A percentile compares a stretch with the other conserved stretches of the same genome.
These are phyloP conservation scores for Xanthoconium purpureum DNA, from an alignment of 768 basidiomycete genomes.

Conservation along the genomic window DNA sequence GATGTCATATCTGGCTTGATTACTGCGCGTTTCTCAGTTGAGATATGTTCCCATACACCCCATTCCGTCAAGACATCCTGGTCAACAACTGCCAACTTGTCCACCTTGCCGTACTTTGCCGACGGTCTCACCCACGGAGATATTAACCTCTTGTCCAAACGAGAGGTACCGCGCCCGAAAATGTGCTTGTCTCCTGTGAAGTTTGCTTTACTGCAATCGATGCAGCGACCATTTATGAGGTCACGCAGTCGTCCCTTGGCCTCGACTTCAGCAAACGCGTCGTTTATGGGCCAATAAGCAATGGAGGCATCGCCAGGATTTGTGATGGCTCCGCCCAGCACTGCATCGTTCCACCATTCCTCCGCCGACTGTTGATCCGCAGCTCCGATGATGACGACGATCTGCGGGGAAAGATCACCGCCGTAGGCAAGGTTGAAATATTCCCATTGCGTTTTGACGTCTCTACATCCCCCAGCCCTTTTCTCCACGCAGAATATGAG, in stretches of 20 bases:
- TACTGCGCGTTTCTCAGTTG: not conserved
- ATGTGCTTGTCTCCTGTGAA: conserved; percentile 5
- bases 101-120: not conserved
- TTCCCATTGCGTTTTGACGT: conserved; percentile 23
- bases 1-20: not conserved
- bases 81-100: not conserved
- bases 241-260: conserved; percentile 2
- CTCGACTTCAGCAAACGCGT: not conserved
- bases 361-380: conserved; percentile 15
- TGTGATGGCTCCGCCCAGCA: not conserved
- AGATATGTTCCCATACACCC: conserved; percentile 21
- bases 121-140: conserved; percentile 1
- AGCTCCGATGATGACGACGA: conserved; percentile 21
- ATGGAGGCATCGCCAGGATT: conserved; percentile 8
- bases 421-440: conserved; percentile 23
- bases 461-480: not conserved
- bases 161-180: conserved; percentile 9
- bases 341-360: conserved; percentile 17
- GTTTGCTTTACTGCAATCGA: conserved; percentile 21
- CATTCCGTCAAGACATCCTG: conserved; percentile 21
- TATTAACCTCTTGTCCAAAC: conserved; percentile 1
- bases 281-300: conserved; percentile 16
- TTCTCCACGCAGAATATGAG: conserved; percentile 23
- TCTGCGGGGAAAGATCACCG: conserved; percentile 25
- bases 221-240: conserved; percentile 22